Base-by-base conservation (phyloP, 345 rosid species). In the Stellera chamaejasme region DNA sequence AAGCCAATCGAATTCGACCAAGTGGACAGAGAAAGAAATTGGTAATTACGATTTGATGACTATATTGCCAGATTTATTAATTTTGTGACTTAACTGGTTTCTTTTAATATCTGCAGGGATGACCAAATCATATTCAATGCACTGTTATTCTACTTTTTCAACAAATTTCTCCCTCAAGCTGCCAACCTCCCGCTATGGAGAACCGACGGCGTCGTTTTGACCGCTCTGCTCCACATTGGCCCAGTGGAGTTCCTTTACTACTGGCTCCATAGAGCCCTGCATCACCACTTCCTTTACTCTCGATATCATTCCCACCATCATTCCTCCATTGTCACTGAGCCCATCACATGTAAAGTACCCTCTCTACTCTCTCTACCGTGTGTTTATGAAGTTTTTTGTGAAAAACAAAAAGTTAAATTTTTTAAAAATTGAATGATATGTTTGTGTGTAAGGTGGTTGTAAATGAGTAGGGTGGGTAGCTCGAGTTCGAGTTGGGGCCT, bases 231-330 rank as follows among this genome's bases (percentile, higher is more conserved):
- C 11, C 92, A 88, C 26, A 60, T 72, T 0, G 92, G 96, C 5
- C 92, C 84, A 0, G 87, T 88, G 12, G 96, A 88, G 73, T 80
- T 88, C 50, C 69, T 84, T 1, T 84, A 84, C 68, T 88, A 82
- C 27, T 88, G 96, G 96, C 67, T 88, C 16, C 96, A 87, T 61
- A 66, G 77, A 48, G 87, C 83, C 10, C 69, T 87, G 5, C 96
- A 87, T 63, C 96, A 84, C 65, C 88, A 84, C 63, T 82, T 51
- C 56, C 87, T 88, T 59, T 88, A 88, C 73, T 72, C 84, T 16
- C 88, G 90, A 45, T 81, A 88, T 63, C 96, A 85, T 52, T 88
- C 96, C 10, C 96, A 88, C 27, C 96, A 82, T 58, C 93, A 85
- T 67, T 77, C 90, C 47, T 88, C 96, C 52, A 76, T 85, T 2